Percentiles rank a stretch among this genome's conserved stretches.
phyloP scores from a whole-genome alignment of 345 rosid genomes.

The Salix koriyanagi region DNA sequence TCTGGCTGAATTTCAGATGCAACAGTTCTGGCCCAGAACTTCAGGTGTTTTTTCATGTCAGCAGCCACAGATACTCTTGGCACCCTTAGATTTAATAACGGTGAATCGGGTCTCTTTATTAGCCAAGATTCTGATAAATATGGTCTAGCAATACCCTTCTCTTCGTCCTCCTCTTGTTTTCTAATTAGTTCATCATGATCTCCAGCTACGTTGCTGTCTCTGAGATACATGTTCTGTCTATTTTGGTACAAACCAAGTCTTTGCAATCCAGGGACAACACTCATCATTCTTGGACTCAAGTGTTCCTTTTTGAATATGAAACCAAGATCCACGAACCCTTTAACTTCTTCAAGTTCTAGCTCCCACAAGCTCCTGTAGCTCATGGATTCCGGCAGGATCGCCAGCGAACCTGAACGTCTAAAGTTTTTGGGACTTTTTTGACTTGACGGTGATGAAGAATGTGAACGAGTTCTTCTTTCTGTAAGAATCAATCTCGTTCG shows the following conservation, averaged over 20 bases:
- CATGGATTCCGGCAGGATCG: conserved; percentile 31
- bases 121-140: conserved; percentile 72
- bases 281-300: conserved; percentile 43
- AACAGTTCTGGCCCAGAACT: conserved; percentile 59
- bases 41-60: conserved; percentile 57
- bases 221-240: background rate
- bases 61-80: conserved; percentile 34
- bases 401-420: background rate
- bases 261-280: conserved; percentile 53
- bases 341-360: conserved; percentile 62
- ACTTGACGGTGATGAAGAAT: conserved; percentile 34
- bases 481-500: conserved; percentile 27
- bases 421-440: conserved; percentile 13
- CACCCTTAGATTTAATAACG: conserved; percentile 37
- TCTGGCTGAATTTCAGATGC: conserved; percentile 44
- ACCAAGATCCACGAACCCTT: conserved; percentile 68
- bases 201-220: background rate
- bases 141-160: conserved; percentile 32
- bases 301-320: conserved; percentile 50
- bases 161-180: conserved; percentile 19
- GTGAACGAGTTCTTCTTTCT: conserved; percentile 28
- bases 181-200: background rate
- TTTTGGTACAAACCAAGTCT: conserved; percentile 27
- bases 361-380: conserved; percentile 44
- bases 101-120: conserved; percentile 50